Evolutionary conservation across 2,329 filamentous ascomycete genomes (phyloP), one percentile per base, ranked within the genome.

Genomic region (Zasmidium angulare): DNA sequence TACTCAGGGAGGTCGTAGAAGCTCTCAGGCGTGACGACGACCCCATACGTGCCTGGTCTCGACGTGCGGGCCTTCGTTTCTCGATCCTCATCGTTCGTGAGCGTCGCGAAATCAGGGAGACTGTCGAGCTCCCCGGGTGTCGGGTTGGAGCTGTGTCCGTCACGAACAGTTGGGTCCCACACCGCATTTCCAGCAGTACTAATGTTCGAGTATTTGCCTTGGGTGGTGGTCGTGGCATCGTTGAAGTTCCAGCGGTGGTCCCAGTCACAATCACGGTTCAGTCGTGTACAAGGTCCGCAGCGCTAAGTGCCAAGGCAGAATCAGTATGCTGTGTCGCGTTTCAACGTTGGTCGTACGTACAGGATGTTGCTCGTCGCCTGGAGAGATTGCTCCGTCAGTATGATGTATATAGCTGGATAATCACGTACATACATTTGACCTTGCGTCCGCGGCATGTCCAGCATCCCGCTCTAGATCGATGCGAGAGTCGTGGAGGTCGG

Each of bases 251-350:
- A 75, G 50, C 83, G 77, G 17, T 82, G 81, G 59, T 79, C 80
- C 72, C 85, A 86, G 67, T 86, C 83, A 68, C 84, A 86, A 36
- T 76, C 75, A 67, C 84, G 81, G 49, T 82, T 81, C 21, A 86
- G 74, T 55, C 83, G 77, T 26, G 78, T 76, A 70, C 83, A 86
- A 75, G 83, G 83, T 75, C 65, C 63, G 51, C 65, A 67, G 58
- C 65, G 63, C 36, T 43, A 43, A 43, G n/a, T 19, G 7, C 36
- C 36, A 43, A 43, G n/a, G 36, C 14, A 43, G 36, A 7, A 60
- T 62, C 31, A 62, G 60, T 50, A 53, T 19, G 36, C 36, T 7
- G n/a, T 82, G 23, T 47, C 12, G 20, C 48, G 19, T 7, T 9
- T 50, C 48, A 29, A 50, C 48, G 22, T 17, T 12, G 23, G 48